Conservation (phyloP, 2,329 filamentous ascomycete species). For the Colletotrichum nymphaeae region DNA sequence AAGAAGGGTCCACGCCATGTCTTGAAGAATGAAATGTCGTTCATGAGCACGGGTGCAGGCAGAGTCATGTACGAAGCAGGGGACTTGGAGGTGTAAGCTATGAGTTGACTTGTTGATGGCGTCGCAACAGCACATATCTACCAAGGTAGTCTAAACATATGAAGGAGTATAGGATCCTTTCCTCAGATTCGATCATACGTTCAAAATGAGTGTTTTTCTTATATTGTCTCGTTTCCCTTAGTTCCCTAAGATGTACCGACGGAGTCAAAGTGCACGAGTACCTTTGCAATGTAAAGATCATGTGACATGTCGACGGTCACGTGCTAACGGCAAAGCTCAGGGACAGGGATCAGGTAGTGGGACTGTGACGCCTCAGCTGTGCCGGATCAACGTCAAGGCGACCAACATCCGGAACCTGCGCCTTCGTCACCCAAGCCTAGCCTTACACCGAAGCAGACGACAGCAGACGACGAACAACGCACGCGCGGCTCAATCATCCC, state of each 20-base stretch:
- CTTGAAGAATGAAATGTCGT: conserved; percentile 4
- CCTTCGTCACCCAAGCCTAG: conserved; percentile 7
- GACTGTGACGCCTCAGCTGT: conserved; percentile 35
- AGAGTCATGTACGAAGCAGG: background rate
- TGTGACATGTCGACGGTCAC: background rate
- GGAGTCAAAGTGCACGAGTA: background rate
- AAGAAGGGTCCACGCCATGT: background rate
- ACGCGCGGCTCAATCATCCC: background rate
- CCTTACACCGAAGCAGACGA: conserved; percentile 9
- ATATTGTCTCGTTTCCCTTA: too few species aligned
- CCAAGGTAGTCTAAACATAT: background rate
- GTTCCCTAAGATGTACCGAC: too few species aligned
- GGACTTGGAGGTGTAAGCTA: background rate
- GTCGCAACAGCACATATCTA: background rate
- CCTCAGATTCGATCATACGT: too few species aligned
- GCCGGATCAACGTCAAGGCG: conserved; percentile 35
- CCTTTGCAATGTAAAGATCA: background rate
- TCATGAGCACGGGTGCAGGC: background rate
- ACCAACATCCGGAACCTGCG: background rate
- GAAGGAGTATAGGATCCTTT: too few species aligned
- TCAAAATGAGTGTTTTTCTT: too few species aligned
- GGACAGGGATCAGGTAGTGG: conserved; percentile 20
- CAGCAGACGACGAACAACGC: conserved; percentile 6
- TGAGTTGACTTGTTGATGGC: background rate
- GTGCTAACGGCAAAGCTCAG: background rate